Evolutionary conservation across 306 rosid species (phyloP), one percentile per base, ranked within the genome.

Genomic region (Malus orientalis): DNA sequence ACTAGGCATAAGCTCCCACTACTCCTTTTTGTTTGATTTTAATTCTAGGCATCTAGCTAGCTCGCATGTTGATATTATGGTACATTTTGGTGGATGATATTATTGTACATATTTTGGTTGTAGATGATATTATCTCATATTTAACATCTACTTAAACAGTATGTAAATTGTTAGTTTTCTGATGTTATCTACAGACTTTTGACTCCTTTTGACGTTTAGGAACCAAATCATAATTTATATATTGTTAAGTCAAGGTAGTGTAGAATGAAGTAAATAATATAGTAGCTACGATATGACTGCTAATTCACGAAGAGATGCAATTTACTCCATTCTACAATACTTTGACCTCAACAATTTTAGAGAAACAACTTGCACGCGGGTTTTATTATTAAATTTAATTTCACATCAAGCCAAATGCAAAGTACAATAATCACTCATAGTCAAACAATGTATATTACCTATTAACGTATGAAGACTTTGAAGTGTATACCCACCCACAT

Each of bases 361-460:
- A 2, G 76, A 80, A 8, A 68, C 79, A 0, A 79, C 84, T 29
- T 79, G 73, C 14, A 3, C 53, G 79, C 60, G 16, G 36, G 29
- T 27, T 61, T n/a, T 14, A 4, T 4, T 10, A 11, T 19, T 16
- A 3, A 2, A n/a, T 38, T 30, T 75, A 6, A 55, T 14, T 23
- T 15, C 51, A 3, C 22, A 19, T 55, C 1, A n/a, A 70, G 4
- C 25, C 38, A 67, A 60, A 60, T 60, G 33, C 29, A 11, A 60
- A 5, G 7, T 29, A 25, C 16, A 25, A 4, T 29, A 29, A 19
- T 62, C 1, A 13, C 16, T 3, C 18, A 62, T 29, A 5, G 4
- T 5, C 3, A 3, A 9, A 16, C 25, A 5, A 60, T 2, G 11
- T 6, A 15, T 27, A 32, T 25, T 61, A 27, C 2, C 15, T 10